phyloP scores from a whole-genome alignment of 257 asterid species.

The Rehmannia glutinosa region DNA sequence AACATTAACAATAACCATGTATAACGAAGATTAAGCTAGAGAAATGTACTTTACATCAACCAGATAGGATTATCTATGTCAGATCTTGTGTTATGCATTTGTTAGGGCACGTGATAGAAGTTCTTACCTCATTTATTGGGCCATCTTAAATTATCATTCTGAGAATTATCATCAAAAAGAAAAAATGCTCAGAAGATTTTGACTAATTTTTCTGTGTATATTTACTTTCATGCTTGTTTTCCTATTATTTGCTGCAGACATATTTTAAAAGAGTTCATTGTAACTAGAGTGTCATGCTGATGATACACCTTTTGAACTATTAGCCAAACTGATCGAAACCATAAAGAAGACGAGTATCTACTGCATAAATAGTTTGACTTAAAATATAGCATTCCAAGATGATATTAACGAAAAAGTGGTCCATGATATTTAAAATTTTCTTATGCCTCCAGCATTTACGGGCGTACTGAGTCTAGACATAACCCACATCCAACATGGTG shows the following conservation, averaged over 20 bases:
- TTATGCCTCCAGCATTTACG: no score
- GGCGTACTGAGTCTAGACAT: neutral
- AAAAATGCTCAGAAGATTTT: neutral
- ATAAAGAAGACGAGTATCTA: neutral
- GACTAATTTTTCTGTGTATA: neutral
- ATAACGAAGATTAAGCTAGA: slow-evolving; percentile 8
- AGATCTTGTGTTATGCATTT: neutral
- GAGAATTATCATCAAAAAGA: neutral
- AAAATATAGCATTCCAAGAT: neutral
- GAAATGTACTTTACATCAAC: slow-evolving; percentile 3
- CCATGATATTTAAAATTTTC: neutral
- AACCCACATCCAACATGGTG: no score
- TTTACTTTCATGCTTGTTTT: neutral
- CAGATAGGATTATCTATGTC: neutral
- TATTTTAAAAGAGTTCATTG: neutral
- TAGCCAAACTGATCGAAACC: neutral
- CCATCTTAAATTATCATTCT: neutral
- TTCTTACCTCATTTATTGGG: neutral
- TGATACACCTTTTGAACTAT: neutral
- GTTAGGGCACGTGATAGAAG: slow-evolving; percentile 9
- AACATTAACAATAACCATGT: neutral
- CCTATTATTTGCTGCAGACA: neutral
- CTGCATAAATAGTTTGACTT: neutral
- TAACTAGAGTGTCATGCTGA: neutral
- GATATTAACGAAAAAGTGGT: neutral